Percentiles rank a stretch among this genome's conserved stretches.
phyloP scores from a whole-genome alignment of 192 early-diverging fungal genomes.

The Phycomyces blakesleeanus region DNA sequence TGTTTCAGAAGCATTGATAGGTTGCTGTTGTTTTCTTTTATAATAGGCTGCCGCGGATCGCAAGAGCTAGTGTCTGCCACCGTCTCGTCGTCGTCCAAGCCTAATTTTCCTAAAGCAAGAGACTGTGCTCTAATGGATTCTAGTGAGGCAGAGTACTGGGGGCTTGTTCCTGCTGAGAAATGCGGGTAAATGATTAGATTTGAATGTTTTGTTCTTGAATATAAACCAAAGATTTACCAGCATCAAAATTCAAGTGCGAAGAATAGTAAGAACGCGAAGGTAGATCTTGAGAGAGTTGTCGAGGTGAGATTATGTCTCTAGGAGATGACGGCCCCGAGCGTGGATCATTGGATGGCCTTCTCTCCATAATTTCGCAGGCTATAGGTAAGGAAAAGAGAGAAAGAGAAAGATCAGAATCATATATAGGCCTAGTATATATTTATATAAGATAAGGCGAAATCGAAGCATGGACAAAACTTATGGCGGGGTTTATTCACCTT shows the following conservation, averaged over 20 bases:
- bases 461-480: too few species aligned
- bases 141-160: conserved; percentile 38
- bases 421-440: not conserved
- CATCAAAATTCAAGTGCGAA: conserved; percentile 25
- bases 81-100: conserved; percentile 17
- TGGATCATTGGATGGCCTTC: not conserved
- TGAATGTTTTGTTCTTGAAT: not conserved
- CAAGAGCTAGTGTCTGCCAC: not conserved
- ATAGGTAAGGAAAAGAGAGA: not conserved
- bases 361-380: not conserved
- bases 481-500: too few species aligned
- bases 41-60: not conserved
- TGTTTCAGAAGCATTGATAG: conserved; percentile 24
- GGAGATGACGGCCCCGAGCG: conserved; percentile 8
- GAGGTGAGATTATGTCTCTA: conserved; percentile 9
- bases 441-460: too few species aligned
- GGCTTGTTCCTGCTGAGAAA: not conserved
- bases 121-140: conserved; percentile 39
- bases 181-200: not conserved
- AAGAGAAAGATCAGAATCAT: not conserved
- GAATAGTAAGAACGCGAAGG: conserved; percentile 37
- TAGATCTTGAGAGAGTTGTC: conserved; percentile 20
- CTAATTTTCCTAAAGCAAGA: conserved; percentile 31
- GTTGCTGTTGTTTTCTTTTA: conserved; percentile 10
- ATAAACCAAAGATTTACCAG: conserved; percentile 15